Conservation (phyloP, 352 stramenopile genomes). For the Pythium graminicola region DNA sequence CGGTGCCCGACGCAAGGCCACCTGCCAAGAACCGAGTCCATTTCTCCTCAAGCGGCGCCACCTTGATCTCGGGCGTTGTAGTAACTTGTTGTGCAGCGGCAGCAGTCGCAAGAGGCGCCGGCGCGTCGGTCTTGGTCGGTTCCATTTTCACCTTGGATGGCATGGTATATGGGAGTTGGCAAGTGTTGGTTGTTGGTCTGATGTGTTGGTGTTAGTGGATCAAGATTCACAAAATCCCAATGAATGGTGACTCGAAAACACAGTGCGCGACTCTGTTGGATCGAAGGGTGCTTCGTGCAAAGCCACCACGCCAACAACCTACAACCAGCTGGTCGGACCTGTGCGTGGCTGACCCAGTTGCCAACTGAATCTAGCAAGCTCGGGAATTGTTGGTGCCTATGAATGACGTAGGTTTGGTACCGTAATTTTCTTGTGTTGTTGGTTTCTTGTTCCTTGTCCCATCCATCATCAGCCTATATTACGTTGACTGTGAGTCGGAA, state of each 20-base stretch:
- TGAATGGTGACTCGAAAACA: too few relatives aligned
- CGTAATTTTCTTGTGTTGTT: slow-evolving; percentile 3
- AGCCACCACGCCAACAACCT: too few relatives aligned
- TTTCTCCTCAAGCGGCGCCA: slow-evolving; percentile 46
- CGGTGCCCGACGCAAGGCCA: slow-evolving; percentile 55
- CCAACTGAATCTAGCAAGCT: slow-evolving; percentile 18
- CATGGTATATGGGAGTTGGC: slow-evolving; percentile 1
- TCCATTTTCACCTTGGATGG: slow-evolving; percentile 1
- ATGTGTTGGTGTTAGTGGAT: too few relatives aligned
- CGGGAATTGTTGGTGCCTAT: slow-evolving; percentile 3
- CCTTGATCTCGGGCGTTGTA: slow-evolving; percentile 17
- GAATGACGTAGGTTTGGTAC: neutral
- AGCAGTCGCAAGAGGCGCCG: slow-evolving; percentile 13
- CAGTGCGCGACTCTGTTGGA: too few relatives aligned
- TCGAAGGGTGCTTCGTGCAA: too few relatives aligned
- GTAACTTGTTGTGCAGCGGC: slow-evolving; percentile 8
- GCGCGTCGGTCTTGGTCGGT: neutral
- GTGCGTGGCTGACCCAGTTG: slow-evolving; percentile 16
- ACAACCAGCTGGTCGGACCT: neutral
- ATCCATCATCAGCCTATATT: slow-evolving; percentile 18
- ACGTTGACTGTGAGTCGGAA: slow-evolving; percentile 6
- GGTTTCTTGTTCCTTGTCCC: slow-evolving; percentile 18
- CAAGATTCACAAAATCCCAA: too few relatives aligned
- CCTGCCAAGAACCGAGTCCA: slow-evolving; percentile 66
- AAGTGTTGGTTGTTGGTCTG: neutral